Percentiles rank a stretch among this genome's conserved stretches.
These are phyloP conservation scores for Nemania sp. DNA, from an alignment of 2,329 filamentous ascomycete species.

Conservation along the genomic window DNA sequence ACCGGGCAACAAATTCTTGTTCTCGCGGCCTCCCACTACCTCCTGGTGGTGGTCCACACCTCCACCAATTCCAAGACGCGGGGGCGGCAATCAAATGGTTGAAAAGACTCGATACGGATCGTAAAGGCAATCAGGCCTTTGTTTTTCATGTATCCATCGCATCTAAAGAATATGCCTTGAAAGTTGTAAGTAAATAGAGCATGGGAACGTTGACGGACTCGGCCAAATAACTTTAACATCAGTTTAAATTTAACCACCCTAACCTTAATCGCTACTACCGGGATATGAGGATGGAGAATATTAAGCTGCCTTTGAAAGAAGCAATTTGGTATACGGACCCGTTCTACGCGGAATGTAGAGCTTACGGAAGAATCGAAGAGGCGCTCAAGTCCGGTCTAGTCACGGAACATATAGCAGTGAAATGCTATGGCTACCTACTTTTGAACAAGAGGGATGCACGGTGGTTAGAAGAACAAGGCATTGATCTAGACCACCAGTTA, in stretches of 20 bases:
- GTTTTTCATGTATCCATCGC: slow-evolving; percentile 10
- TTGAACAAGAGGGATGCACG: background rate
- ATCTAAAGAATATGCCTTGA: slow-evolving; percentile 13
- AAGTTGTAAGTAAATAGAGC: slow-evolving; percentile 1
- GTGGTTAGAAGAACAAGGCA: background rate
- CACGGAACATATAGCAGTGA: background rate
- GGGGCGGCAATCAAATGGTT: slow-evolving; percentile 17
- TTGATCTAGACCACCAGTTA: background rate
- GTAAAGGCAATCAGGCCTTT: slow-evolving; percentile 2
- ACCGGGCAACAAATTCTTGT: background rate
- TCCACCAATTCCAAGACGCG: background rate
- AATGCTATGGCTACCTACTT: slow-evolving; percentile 17
- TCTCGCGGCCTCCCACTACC: background rate
- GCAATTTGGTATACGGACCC: slow-evolving; percentile 11
- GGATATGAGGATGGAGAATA: background rate
- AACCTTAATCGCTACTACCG: background rate
- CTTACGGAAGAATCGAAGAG: slow-evolving; percentile 20
- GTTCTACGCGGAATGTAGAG: slow-evolving; percentile 27
- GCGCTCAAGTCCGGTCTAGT: background rate
- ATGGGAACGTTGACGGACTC: no score
- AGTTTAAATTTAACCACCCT: slow-evolving; percentile 22
- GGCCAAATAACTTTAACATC: background rate
- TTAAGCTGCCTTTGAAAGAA: background rate
- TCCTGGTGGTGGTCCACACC: background rate
- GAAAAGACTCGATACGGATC: slow-evolving; percentile 13